Evolutionary conservation across 345 rosid genomes (phyloP).

Genomic region (Combretum micranthum): DNA sequence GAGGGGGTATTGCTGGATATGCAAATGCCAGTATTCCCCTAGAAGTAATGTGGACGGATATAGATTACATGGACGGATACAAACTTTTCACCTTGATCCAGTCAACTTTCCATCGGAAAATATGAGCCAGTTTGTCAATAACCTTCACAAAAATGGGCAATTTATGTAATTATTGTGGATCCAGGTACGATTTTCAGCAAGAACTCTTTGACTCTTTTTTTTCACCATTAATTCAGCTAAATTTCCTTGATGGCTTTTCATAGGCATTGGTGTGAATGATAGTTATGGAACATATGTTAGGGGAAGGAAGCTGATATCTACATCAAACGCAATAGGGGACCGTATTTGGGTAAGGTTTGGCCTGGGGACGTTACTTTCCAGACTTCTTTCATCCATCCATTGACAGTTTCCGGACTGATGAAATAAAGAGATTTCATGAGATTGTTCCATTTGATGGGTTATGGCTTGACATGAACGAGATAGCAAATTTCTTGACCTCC

Average conservation of each 20-base stretch:
- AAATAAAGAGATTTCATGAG: conserved; percentile 42
- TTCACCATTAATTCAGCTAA: too few relatives aligned
- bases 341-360: conserved; percentile 65
- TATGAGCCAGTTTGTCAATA: conserved; percentile 36
- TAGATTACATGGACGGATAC: conserved; percentile 68
- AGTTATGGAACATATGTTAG: conserved; percentile 43
- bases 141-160: conserved; percentile 55
- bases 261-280: conserved; percentile 49
- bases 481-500: conserved; percentile 53
- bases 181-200: conserved; percentile 37
- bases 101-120: conserved; percentile 43
- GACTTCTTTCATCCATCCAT: conserved; percentile 54
- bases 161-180: conserved; percentile 58
- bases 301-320: conserved; percentile 58
- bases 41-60: conserved; percentile 80
- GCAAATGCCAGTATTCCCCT: conserved; percentile 63
- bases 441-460: conserved; percentile 52
- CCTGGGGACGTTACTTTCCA: conserved; percentile 66
- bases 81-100: conserved; percentile 74
- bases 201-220: neutral
- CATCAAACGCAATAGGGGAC: conserved; percentile 45
- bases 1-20: conserved; percentile 53
- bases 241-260: conserved; percentile 2
- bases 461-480: conserved; percentile 84
- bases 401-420: conserved; percentile 41